A percentile compares a stretch with the other conserved stretches of the same genome.
phyloP scores from a whole-genome alignment of 352 stramenopile species.

The Globisporangium rhizosaccharum region DNA sequence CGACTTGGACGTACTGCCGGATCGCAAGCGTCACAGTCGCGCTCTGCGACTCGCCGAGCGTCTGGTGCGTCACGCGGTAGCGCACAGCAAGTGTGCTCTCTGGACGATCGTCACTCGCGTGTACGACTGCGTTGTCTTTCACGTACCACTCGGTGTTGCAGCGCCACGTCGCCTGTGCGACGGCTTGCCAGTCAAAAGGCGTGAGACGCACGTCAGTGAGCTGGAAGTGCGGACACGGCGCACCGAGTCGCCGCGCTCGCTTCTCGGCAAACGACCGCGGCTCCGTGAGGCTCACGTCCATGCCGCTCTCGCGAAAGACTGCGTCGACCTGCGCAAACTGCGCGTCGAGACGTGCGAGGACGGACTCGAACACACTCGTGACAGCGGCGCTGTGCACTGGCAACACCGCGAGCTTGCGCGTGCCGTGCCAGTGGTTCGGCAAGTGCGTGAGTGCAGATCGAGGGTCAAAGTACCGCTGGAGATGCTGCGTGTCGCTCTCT shows the following conservation, averaged over 20 bases:
- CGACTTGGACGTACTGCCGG: constrained; percentile 26
- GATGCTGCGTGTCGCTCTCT: neutral
- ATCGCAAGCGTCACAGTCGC: constrained; percentile 26
- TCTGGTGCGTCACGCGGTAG: constrained; percentile 1
- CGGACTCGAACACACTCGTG: neutral
- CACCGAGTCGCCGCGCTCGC: neutral
- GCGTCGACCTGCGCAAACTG: constrained; percentile 2
- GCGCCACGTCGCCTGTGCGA: constrained; percentile 1
- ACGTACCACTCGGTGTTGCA: constrained; percentile 1
- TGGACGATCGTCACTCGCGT: neutral
- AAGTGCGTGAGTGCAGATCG: neutral
- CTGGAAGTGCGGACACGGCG: constrained; percentile 3
- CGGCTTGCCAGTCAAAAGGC: constrained; percentile 2
- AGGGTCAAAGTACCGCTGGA: constrained; percentile 1
- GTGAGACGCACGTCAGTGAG: constrained; percentile 3
- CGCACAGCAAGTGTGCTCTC: constrained; percentile 5
- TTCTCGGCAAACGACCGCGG: constrained; percentile 11
- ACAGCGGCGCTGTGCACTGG: neutral
- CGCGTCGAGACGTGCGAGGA: constrained; percentile 4
- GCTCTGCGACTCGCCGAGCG: neutral
- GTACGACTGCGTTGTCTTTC: neutral
- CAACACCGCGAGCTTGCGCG: neutral
- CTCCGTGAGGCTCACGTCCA: constrained; percentile 7
- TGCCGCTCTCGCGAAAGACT: constrained; percentile 7
- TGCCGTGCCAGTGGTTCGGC: neutral